Conservation (phyloP, 2,329 filamentous ascomycete genomes). For the Fusarium nurragi region DNA sequence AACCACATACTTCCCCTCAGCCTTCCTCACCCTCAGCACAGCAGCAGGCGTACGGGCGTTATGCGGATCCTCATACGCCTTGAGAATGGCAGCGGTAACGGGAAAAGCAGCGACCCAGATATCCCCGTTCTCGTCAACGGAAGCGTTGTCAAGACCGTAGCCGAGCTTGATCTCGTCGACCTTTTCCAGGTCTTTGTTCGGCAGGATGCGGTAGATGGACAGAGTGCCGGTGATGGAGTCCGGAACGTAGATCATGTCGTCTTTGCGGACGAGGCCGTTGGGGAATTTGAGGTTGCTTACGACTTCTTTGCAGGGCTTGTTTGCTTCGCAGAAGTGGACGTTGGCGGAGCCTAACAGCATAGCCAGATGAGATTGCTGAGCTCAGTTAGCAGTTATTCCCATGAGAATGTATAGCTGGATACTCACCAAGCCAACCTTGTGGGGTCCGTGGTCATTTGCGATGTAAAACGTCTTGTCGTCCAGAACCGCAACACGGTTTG, state of each 20-base stretch:
- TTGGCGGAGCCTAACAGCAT: slow-evolving; percentile 42
- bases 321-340: slow-evolving; percentile 42
- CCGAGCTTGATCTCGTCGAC: slow-evolving; percentile 12
- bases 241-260: slow-evolving; percentile 48
- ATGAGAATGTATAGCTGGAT: rapidly evolving
- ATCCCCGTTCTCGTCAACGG: slow-evolving; percentile 35
- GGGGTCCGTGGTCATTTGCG: slow-evolving; percentile 34
- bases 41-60: slow-evolving; percentile 9
- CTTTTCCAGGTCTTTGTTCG: slow-evolving; percentile 11
- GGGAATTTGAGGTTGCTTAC: slow-evolving; percentile 41
- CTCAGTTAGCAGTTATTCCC: neutral
- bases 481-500: slow-evolving; percentile 35
- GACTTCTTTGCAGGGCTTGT: slow-evolving; percentile 35
- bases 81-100: slow-evolving; percentile 9
- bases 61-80: slow-evolving; percentile 28
- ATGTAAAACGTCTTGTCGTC: slow-evolving; percentile 24
- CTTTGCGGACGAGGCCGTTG: slow-evolving; percentile 45
- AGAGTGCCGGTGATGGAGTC: slow-evolving; percentile 38
- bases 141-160: slow-evolving; percentile 38
- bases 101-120: slow-evolving; percentile 36
- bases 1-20: slow-evolving; percentile 11
- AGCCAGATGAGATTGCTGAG: slow-evolving; percentile 25
- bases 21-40: slow-evolving; percentile 19
- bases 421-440: slow-evolving; percentile 31
- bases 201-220: slow-evolving; percentile 15